A percentile compares a stretch with the other conserved stretches of the same genome.
These are phyloP conservation scores for Schoenoplectus triqueter DNA, from an alignment of 202 grass and related monocot genomes.

Conservation along the genomic window DNA sequence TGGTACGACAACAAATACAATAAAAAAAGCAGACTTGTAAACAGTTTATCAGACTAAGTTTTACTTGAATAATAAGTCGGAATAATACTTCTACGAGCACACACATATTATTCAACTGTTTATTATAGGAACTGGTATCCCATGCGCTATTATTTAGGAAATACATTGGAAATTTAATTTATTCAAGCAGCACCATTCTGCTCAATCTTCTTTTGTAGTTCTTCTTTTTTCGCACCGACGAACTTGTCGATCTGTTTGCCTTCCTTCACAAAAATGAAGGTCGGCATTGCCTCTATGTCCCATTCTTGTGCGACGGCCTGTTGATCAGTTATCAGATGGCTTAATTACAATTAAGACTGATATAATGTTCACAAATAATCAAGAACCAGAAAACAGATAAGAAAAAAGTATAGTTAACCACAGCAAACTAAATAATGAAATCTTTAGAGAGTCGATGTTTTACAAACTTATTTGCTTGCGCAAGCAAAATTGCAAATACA, in stretches of 20 bases:
- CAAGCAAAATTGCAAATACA: no score
- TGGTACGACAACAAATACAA: neutral
- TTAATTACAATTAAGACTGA: neutral
- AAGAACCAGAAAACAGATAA: neutral
- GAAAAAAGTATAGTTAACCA: constrained; percentile 7
- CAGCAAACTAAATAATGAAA: neutral
- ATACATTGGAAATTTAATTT: constrained; percentile 7
- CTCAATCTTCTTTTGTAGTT: constrained; percentile 30
- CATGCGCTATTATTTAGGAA: neutral
- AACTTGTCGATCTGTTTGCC: constrained; percentile 33
- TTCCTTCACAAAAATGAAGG: constrained; percentile 35
- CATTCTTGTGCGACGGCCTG: constrained; percentile 36
- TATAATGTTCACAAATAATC: neutral
- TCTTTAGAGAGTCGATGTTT: neutral
- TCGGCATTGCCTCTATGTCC: constrained; percentile 41
- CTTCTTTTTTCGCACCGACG: constrained; percentile 29
- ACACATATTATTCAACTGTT: neutral
- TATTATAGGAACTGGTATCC: neutral
- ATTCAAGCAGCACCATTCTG: constrained; percentile 28
- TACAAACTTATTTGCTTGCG: no score
- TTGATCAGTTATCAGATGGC: neutral
- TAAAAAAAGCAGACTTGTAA: neutral
- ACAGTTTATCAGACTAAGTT: neutral
- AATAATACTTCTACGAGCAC: neutral
- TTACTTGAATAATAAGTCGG: neutral